Conservation (phyloP, 176 grass and related monocot species). For the Coix lacrymajobi region DNA sequence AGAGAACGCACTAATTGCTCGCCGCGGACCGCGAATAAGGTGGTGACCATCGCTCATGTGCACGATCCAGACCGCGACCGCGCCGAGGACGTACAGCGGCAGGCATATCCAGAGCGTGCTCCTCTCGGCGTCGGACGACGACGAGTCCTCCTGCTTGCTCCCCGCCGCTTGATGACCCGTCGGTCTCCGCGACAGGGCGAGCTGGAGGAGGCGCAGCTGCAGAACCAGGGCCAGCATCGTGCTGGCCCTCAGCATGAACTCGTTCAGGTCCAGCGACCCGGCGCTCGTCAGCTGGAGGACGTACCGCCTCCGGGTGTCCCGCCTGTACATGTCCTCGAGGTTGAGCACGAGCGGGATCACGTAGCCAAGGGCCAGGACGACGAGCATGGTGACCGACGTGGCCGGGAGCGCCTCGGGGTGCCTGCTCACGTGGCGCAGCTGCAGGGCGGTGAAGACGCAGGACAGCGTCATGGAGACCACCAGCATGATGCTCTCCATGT, state of each 20-base stretch:
- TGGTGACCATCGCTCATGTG: background rate
- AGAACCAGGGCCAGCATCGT: conserved; percentile 47
- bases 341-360: conserved; percentile 43
- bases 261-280: conserved; percentile 24
- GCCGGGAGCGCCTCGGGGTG: conserved; percentile 29
- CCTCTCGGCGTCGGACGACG: conserved; percentile 12
- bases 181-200: background rate
- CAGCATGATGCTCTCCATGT: conserved; percentile 44
- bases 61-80: conserved; percentile 1
- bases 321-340: conserved; percentile 44
- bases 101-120: conserved; percentile 19
- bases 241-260: conserved; percentile 34
- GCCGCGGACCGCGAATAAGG: background rate
- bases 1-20: background rate
- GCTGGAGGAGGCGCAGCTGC: conserved; percentile 34
- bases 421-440: conserved; percentile 31
- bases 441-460: background rate
- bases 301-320: conserved; percentile 10
- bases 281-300: conserved; percentile 30
- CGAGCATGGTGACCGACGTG: conserved; percentile 57
- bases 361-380: conserved; percentile 39
- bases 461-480: conserved; percentile 23
- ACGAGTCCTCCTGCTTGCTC: background rate
- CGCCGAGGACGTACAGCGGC: conserved; percentile 29
- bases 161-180: background rate